These are phyloP conservation scores for Tetrahymena elliotti DNA, from an alignment of 73 alveolate genomes.

Conservation along the genomic window DNA sequence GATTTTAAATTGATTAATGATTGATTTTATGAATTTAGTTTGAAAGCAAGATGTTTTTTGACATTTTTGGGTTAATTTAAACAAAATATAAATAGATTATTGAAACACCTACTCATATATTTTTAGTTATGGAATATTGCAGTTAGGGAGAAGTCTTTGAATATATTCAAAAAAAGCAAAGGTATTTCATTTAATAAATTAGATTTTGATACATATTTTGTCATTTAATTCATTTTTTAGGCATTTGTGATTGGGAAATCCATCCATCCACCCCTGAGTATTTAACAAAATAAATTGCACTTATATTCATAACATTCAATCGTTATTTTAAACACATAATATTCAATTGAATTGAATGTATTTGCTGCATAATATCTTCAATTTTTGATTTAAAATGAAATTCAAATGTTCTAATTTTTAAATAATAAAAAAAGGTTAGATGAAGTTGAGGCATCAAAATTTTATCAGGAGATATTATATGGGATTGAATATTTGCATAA, in stretches of 20 bases:
- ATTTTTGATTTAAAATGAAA: neutral
- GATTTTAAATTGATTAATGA: neutral
- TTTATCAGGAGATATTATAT: constrained; percentile 72
- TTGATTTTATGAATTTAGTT: too few species aligned
- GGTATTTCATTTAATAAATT: neutral
- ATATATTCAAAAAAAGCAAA: constrained; percentile 23
- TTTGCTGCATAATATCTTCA: too few species aligned
- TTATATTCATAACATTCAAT: neutral
- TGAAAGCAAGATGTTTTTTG: neutral
- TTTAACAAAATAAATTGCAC: too few species aligned
- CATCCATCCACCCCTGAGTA: neutral
- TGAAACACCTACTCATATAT: constrained; percentile 42
- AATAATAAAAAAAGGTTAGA: constrained; percentile 64
- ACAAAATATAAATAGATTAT: constrained; percentile 11
- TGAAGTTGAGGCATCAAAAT: constrained; percentile 88
- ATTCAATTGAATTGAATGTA: neutral
- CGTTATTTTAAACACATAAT: neutral
- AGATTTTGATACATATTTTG: neutral
- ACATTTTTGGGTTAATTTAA: neutral
- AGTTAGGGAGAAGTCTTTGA: constrained; percentile 37
- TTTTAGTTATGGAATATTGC: constrained; percentile 36
- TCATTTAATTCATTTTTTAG: neutral
- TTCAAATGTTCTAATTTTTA: constrained; percentile 64
- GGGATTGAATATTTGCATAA: constrained; percentile 89
- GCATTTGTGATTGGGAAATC: neutral